phyloP scores from a whole-genome alignment of 1,284 basidiomycete genomes.

The Pyrrhoderma lamaoense region DNA sequence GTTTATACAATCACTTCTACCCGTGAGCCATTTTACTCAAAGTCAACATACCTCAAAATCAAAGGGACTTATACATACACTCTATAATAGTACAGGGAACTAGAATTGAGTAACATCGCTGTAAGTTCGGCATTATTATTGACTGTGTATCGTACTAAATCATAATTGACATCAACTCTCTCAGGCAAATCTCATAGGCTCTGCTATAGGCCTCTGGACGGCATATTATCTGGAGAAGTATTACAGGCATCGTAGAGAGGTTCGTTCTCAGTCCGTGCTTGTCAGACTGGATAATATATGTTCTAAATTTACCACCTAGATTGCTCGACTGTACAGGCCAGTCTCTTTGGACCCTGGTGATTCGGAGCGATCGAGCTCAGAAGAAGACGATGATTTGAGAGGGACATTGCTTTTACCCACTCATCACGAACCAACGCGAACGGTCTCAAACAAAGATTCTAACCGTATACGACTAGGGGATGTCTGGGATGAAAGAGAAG shows the following conservation, averaged over 20 bases:
- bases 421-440: conserved; percentile 24
- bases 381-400: conserved; percentile 40
- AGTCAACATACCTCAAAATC: neutral
- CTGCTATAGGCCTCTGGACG: conserved; percentile 60
- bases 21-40: conserved; percentile 36
- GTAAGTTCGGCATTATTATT: conserved; percentile 35
- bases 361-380: conserved; percentile 43
- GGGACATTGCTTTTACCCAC: conserved; percentile 55
- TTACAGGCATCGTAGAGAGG: conserved; percentile 71
- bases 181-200: conserved; percentile 80
- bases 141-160: neutral
- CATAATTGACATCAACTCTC: neutral
- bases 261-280: conserved; percentile 25
- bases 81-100: conserved; percentile 57
- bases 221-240: conserved; percentile 65
- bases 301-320: conserved; percentile 34
- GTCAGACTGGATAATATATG: neutral
- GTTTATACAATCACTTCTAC: conserved; percentile 74
- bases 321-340: conserved; percentile 67
- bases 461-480: conserved; percentile 40
- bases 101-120: conserved; percentile 70
- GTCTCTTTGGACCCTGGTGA: conserved; percentile 41
- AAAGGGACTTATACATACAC: conserved; percentile 6
- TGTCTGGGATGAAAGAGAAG: conserved; percentile 74
- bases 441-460: conserved; percentile 18